Base-by-base conservation (phyloP, 768 basidiomycete species). In the Dioszegia aurantiaca region DNA sequence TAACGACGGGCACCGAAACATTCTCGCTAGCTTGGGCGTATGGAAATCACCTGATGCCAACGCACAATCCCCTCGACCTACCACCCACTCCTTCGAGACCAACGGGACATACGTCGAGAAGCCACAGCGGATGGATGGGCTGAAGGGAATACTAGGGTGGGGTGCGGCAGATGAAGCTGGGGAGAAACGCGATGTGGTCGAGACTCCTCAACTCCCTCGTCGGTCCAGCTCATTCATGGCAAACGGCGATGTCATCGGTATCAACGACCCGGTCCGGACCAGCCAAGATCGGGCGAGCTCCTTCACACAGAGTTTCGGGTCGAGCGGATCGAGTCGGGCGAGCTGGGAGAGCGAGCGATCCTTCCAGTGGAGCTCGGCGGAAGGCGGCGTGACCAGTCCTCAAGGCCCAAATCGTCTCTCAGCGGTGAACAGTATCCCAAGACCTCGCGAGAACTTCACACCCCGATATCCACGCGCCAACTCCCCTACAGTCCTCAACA, bases 391-490 rank as follows among this genome's bases (percentile, higher is more conserved):
- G 60, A 54, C 36, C 36, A 62, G 48, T 27, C 26, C 28, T 17
- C 33, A 63, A 39, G 46, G 46, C 6, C 46, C 46, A 17, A 67
- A 76, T 30, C 60, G 72, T 11, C 42, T 70, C 0, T 76, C 74
- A 2, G 58, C 62, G 10, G 65, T 63, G 1, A 58, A 65, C 4
- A 67, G 64, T 11, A 68, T 76, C 36, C 70, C 75, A 12, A 57
- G 73, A 39, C 75, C 75, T 17, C 53, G 75, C 33, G 59, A 61
- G 21, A 65, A 77, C 56, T 77, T 77, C 59, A 72, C 72, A n/a
- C 75, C 75, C 37, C 56, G 75, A 33, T 77, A 77, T 44, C 75
- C 75, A 33, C 63, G 75, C 43, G 67, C 74, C 45, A 64, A 67
- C 30, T 68, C 67, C 6, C 70, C 75, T 4, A 61, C 59, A n/a